Evolutionary conservation across 257 asterid genomes (phyloP), one percentile per base, ranked within the genome.

Genomic region (Scutellaria minor): DNA sequence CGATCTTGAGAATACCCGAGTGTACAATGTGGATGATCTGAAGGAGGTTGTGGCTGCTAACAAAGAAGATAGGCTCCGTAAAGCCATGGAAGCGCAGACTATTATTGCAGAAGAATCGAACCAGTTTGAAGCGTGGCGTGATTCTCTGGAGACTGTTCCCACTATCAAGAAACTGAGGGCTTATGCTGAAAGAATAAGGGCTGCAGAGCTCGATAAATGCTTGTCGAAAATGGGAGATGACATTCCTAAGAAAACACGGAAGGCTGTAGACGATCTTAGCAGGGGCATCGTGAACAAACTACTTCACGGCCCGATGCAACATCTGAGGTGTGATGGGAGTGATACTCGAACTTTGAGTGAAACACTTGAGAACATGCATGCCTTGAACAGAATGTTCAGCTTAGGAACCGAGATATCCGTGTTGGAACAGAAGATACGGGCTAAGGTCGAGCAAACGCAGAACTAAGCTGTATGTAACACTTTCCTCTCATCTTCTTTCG

Each of bases 241-340:
- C 41, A 79, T 93, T 37, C 81, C 97, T 1, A 90, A 93, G 84
- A 90, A 88, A 85, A 81, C 90, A 4, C 73, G 85, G 70, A 90
- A 83, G 81, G 96, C 96, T 5, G 91, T 90, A 10, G 96, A 93
- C 76, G 97, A 93, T 79, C 92, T 93, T 40, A 90, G 97, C 79
- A 61, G 93, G 37, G 98, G 97, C 35, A 88, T 93, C 1, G 89
- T 90, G 22, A 93, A 93, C 85, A 93, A 90, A 83, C 85, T 93
- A 50, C 91, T 93, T 72, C 97, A 90, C 56, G 98, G 98, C 18
- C 98, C 98, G 0, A 93, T 93, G 98, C 97, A 93, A 82, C 98
- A 93, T 73, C 78, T 93, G 60, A 85, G 98, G 79, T 90, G 98
- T 58, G 98, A 90, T 71, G 98, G 97, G 66, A 92, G 91, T 68